Base-by-base conservation (phyloP, 1,139 yeast species). In the Candida dubliniensis region DNA sequence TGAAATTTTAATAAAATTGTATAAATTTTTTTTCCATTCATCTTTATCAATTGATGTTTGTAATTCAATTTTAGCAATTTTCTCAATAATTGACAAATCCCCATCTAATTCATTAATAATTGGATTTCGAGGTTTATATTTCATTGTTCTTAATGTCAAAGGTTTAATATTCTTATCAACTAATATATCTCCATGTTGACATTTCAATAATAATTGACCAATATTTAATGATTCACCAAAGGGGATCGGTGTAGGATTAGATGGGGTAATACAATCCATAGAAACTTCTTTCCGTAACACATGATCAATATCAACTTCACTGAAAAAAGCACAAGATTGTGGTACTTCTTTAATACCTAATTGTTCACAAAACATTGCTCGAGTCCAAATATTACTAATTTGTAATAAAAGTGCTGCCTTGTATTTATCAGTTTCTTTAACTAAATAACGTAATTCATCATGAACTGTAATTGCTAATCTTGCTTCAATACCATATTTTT, bases 361-460 rank as follows among this genome's bases (percentile, higher is more conserved):
- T 58, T 91, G 96, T 58, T 91, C 95, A 53, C 95, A 87, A 59
- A 95, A 95, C 83, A 93, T 86, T 1, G 96, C 95, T 51, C 99
- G 74, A 0, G 99, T 93, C 99, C 99, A 95, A 7, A 91, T 59
- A 60, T 95, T 95, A 48, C 95, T 81, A 18, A 95, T 78, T 59
- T 95, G 99, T 43, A 95, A 69, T 2, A 96, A 80, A 64, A 91
- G 71, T 0, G 96, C 95, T 1, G 85, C 86, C 50, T 81, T 74
- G 57, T 87, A 85, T 54, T 76, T 77, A 57, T 93, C 95, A 50
- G 82, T 79, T 32, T 85, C 84, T 43, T 81, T 79, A 1, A 82
- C 89, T 53, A 95, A 61, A 60, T 84, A 95, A 50, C 99, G 71
- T 46, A 95, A 77, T 61, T 95, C 99, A 64, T 95, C 99, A 63